Evolutionary conservation across 2,329 filamentous ascomycete species (phyloP), one percentile per base, ranked within the genome.

Genomic region (Trichoderma sp.): DNA sequence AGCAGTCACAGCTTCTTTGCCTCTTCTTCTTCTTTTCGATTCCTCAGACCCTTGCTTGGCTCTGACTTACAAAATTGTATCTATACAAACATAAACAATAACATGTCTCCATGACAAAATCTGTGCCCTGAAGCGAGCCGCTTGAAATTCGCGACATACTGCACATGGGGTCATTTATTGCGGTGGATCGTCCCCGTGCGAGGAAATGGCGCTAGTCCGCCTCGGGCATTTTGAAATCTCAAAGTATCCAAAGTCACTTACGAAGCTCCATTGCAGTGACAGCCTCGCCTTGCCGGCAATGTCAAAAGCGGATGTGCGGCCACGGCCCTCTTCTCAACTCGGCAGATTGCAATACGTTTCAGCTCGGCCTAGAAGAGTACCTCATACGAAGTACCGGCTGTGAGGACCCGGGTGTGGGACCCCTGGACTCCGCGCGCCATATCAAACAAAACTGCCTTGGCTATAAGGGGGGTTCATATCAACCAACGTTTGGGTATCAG

Each of bases 401-500:
- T 59, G 33, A 56, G 18, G 16, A 29, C 59, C 38, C 41, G 56
- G 38, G 18, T n/a, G 53, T 29, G 24, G 18, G 33, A 62, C 35
- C 68, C 50, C 50, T 60, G 27, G 27, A 33, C 24, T 45, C 18
- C n/a, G 18, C n/a, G 35, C 27, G 12, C n/a, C 27, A 63, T 21
- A 63, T 31, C 60, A 33, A 62, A 62, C 59, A 62, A 31, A n/a
- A 62, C 59, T 33, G 29, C 60, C 9, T n/a, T 11, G 35, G 27
- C 41, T 27, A 45, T 45, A 45, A 31, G 53, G 65, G 38, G 67
- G 65, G 38, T 69, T 59, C 66, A 27, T 56, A 14, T 68, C 45
- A n/a, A 33, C 60, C 69, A 29, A 24, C 41, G 69, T 64, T 64
- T 72, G 60, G 21, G 69, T 65, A 73, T 73, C 69, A 73, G 69